These are phyloP conservation scores for Salix caprea DNA, from an alignment of 345 rosid genomes.

Conservation along the genomic window DNA sequence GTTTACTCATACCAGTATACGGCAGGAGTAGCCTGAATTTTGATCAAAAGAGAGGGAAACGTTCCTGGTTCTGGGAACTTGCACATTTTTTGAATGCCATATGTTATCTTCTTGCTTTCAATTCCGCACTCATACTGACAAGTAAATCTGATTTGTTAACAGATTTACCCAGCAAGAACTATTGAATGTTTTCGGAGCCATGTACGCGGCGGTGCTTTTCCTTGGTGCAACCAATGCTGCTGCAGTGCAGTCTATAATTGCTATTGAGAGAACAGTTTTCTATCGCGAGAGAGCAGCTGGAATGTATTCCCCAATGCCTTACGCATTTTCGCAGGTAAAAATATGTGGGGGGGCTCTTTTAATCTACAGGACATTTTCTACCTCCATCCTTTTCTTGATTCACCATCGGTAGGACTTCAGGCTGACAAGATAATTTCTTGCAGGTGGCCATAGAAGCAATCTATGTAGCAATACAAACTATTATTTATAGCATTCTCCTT, in stretches of 20 bases:
- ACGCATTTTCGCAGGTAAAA: constrained; percentile 29
- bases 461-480: constrained; percentile 52
- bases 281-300: constrained; percentile 34
- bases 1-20: no score
- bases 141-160: not conserved
- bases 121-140: not conserved
- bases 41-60: no score
- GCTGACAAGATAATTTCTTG: not conserved
- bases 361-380: no score
- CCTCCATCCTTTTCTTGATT: no score
- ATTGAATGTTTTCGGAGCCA: constrained; percentile 24
- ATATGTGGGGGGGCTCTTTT: not conserved
- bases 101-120: not conserved
- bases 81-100: no score
- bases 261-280: constrained; percentile 27
- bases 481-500: constrained; percentile 47
- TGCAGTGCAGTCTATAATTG: constrained; percentile 20
- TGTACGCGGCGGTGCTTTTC: constrained; percentile 27
- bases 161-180: constrained; percentile 23
- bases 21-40: no score
- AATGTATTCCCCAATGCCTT: constrained; percentile 31
- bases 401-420: no score
- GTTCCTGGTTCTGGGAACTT: no score
- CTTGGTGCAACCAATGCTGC: constrained; percentile 23
- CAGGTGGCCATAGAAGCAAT: constrained; percentile 69